phyloP scores from a whole-genome alignment of 176 grass and related monocot species.

The Carex pumila region DNA sequence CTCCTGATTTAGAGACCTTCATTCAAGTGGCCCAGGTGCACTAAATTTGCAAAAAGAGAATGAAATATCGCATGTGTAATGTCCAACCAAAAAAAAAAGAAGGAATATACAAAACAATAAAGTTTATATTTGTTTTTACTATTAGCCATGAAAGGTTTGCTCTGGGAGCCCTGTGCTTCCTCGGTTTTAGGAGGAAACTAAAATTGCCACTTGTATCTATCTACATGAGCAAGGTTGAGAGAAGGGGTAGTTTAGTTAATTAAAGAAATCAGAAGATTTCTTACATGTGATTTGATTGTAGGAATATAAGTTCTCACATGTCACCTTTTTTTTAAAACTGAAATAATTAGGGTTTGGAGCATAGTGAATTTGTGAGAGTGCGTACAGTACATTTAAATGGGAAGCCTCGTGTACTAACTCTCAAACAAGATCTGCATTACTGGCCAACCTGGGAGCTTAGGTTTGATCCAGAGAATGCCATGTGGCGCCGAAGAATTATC shows the following conservation, averaged over 20 bases:
- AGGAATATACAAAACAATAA: background rate
- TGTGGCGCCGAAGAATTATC: slow-evolving; percentile 74
- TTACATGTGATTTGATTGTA: background rate
- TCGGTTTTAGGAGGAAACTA: background rate
- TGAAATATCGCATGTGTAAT: background rate
- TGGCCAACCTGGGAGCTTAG: slow-evolving; percentile 96
- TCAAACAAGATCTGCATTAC: slow-evolving; percentile 98
- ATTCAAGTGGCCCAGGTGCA: slow-evolving; percentile 75
- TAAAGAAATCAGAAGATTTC: background rate
- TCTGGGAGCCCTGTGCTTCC: background rate
- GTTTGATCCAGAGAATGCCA: slow-evolving; percentile 79
- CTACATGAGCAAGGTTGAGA: background rate
- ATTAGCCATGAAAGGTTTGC: background rate
- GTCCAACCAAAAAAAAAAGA: background rate
- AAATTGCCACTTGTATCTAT: background rate
- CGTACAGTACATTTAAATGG: slow-evolving; percentile 89
- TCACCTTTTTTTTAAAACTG: background rate
- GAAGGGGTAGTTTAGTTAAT: background rate
- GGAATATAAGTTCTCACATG: background rate
- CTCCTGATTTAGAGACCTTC: slow-evolving; percentile 83
- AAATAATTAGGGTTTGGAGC: slow-evolving; percentile 64
- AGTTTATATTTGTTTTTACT: background rate
- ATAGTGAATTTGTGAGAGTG: slow-evolving; percentile 94
- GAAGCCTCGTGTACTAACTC: slow-evolving; percentile 79
- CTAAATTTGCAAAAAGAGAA: slow-evolving; percentile 1